Evolutionary conservation across 1,284 basidiomycete genomes (phyloP).

Genomic region (Thecaphora thlaspeos): DNA sequence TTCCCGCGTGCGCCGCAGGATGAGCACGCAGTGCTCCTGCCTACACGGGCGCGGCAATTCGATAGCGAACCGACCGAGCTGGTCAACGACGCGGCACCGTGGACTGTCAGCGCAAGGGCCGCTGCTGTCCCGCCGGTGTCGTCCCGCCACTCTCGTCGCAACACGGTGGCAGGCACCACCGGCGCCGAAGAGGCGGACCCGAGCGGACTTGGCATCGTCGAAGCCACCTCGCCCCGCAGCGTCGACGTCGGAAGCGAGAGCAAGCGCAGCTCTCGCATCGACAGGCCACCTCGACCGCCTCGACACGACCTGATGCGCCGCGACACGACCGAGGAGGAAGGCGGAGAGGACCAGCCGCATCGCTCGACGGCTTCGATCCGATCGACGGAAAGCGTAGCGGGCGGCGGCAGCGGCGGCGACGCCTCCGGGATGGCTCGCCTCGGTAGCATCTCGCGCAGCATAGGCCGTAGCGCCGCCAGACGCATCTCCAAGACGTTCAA

Average conservation of each 20-base stretch:
- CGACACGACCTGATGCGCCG: not conserved
- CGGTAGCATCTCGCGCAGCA: not conserved
- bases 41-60: not conserved
- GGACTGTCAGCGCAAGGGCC: too few species aligned
- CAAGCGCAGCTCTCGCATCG: not conserved
- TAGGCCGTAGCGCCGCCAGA: not conserved
- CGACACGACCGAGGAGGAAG: not conserved
- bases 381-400: not conserved
- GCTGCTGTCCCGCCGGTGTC: not conserved
- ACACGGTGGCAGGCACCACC: not conserved
- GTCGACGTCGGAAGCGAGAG: not conserved
- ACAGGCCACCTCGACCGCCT: not conserved
- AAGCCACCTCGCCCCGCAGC: not conserved
- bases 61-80: not conserved
- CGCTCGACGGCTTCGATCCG: too few species aligned
- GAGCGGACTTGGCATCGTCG: not conserved
- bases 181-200: not conserved
- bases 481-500: not conserved
- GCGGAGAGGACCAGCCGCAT: too few species aligned
- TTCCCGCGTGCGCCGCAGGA: not conserved
- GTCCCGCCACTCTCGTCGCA: not conserved
- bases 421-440: not conserved
- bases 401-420: too few species aligned
- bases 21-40: not conserved
- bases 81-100: not conserved